Base-by-base conservation (phyloP, 2,329 filamentous ascomycete species). In the Colletotrichum incanum region DNA sequence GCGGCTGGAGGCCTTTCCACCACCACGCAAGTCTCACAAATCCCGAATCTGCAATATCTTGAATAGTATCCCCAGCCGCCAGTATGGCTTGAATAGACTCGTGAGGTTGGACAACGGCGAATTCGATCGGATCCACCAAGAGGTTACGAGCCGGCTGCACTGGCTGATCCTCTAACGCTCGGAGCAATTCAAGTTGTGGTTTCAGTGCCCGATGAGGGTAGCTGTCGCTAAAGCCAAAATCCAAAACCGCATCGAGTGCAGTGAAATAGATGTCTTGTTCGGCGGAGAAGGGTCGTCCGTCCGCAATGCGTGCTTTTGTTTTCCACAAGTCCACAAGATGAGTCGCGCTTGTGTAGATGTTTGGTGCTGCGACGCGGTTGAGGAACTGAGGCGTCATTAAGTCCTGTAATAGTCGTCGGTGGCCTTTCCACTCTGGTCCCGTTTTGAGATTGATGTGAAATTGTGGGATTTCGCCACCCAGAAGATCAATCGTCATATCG, bases 301-400 rank as follows among this genome's bases (percentile, higher is more conserved):
- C 41, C n/a, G 79, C 79, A 1, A 79, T n/a, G 1, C 73, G 55
- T 14, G 62, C 71, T 63, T 83, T 84, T 50, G 76, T 31, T 23
- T 76, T 65, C 80, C 80, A 84, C 8, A 84, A 28, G 23, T 77
- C 74, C 39, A 83, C 75, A 39, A 84, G 67, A 37, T 77, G 75
- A 20, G 63, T 55, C 6, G 77, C 75, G 11, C 75, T 75, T 18
- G 76, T 73, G 72, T 84, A 80, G 11, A 83, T 74, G 18, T 79
- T 75, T 0, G 82, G 81, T 0, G 78, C 82, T 0, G 67, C 71
- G 7, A 83, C 77, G 20, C 74, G 54, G 45, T 74, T 76, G 3
- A 84, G 73, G 60, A 84, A 84, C 0, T 71, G 74, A 0, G 79
- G 79, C 1, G 79, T 74, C 81, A 84, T 84, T n/a, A 82, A 72